Base-by-base conservation (phyloP, 768 basidiomycete genomes). In the Podaxis pistillaris region DNA sequence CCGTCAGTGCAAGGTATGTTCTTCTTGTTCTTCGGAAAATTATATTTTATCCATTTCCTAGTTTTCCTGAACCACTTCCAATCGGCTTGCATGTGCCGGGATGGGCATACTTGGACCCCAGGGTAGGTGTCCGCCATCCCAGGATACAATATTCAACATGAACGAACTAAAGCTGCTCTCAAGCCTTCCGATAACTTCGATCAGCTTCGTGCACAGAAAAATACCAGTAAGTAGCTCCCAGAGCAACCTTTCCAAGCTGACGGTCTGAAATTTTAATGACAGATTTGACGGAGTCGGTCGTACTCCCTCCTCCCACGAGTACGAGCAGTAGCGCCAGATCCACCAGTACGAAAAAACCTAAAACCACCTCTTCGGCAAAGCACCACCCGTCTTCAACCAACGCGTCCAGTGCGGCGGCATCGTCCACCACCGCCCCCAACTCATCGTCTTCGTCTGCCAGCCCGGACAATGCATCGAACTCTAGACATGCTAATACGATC, bases 41-140 rank as follows among this genome's bases (percentile, higher is more conserved):
- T 22, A 49, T 37, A 11, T 61, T 59, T 36, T 26, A 57, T 30
- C 3, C 28, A 2, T 46, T 50, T 46, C 26, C 26, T 46, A 84
- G 84, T n/a, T 87, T 74, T 64, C 81, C 84, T 0, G 56, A 73
- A 13, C 67, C 71, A n/a, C 71, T 88, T 53, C 87, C 87, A 2
- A 63, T 67, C 0, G 80, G 79, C 8, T 76, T 82, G 1, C 72
- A 75, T 11, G 77, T 89, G 19, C 87, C 86, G 8, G 79, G 79
- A 11, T 89, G 87, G 87, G 87, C 87, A 12, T 89, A 82, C 63
- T 72, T 83, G 37, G 80, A 86, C 60, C 81, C 88, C 22, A 70
- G 76, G 67, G 80, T 81, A 68, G 50, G 63, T 8, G 28, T 24
- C 17, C 12, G 30, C 6, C 13, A 46, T 46, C 8, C 7, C 41